Evolutionary conservation across 495 filamentous ascomycete genomes (phyloP), one percentile per base, ranked within the genome.

Genomic region (Aspergillus leporis): DNA sequence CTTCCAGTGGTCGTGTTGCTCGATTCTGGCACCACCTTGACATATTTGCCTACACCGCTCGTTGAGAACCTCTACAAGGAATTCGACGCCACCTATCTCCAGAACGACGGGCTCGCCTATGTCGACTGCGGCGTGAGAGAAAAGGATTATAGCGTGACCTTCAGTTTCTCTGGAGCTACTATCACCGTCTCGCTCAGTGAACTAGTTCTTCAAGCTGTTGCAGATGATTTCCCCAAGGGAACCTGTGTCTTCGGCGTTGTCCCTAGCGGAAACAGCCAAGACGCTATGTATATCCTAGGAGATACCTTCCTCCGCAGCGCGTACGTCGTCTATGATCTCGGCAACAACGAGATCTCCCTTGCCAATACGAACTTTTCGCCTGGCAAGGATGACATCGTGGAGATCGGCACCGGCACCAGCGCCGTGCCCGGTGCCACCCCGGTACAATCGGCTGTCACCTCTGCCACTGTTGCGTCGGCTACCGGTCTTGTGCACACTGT

Each of bases 221-320:
- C 61, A 23, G 0, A 47, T 14, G 61, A 54, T n/a, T 65, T 59
- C 56, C 52, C 60, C 25, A 10, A 53, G 0, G 49, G 30, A 0
- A 76, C 83, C 40, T 91, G 89, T 55, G 70, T 85, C 34, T 88
- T 90, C 63, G 89, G 89, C 53, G 81, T 97, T 59, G 73, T 85
- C 16, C 82, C 85, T 9, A 84, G 82, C 12, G 46, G 60, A n/a
- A 18, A 16, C 38, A n/a, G 2, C 10, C 1, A 41, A 13, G 61
- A 71, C 14, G 82, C 83, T 45, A 84, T 84, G 16, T 82, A 81
- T 41, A 86, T 95, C 3, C 74, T 97, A 22, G 92, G 92, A 23
- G 92, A 96, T 66, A 91, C 91, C 0, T 97, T 97, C 77, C 80
- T 97, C n/a, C 81, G 92, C 34, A 87, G 87, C 36, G 92, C 92